Conservation (phyloP, 2,329 filamentous ascomycete genomes). For the Corinectria fuckeliana region DNA sequence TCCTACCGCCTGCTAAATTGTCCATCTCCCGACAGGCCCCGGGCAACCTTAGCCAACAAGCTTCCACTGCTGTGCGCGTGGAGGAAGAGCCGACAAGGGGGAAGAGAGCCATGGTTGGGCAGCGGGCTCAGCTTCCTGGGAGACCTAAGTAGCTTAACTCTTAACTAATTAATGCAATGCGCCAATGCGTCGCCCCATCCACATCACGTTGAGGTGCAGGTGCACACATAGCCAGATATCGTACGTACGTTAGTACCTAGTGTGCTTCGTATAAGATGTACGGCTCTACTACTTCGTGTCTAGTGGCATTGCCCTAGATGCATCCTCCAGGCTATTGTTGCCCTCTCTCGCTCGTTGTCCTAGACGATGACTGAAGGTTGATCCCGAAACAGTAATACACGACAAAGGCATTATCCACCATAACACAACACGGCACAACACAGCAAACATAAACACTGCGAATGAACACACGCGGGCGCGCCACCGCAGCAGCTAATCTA, state of each 20-base stretch:
- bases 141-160: too few relatives aligned
- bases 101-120: neutral
- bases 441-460: conserved; percentile 18
- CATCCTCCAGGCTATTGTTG: neutral
- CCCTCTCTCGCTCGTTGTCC: neutral
- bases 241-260: conserved; percentile 10
- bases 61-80: neutral
- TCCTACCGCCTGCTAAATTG: neutral
- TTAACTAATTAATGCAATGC: conserved; percentile 28
- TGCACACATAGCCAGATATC: conserved; percentile 13
- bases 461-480: conserved; percentile 7
- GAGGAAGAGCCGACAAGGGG: neutral
- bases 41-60: neutral
- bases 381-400: neutral
- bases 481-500: neutral
- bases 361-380: neutral
- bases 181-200: conserved; percentile 15
- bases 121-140: neutral
- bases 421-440: conserved; percentile 19
- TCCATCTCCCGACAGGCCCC: neutral
- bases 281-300: too few relatives aligned
- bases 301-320: too few relatives aligned
- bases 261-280: conserved; percentile 11
- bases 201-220: conserved; percentile 17
- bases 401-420: neutral